phyloP scores from a whole-genome alignment of 2,329 filamentous ascomycete genomes.

The Aspergillus aculeatus region DNA sequence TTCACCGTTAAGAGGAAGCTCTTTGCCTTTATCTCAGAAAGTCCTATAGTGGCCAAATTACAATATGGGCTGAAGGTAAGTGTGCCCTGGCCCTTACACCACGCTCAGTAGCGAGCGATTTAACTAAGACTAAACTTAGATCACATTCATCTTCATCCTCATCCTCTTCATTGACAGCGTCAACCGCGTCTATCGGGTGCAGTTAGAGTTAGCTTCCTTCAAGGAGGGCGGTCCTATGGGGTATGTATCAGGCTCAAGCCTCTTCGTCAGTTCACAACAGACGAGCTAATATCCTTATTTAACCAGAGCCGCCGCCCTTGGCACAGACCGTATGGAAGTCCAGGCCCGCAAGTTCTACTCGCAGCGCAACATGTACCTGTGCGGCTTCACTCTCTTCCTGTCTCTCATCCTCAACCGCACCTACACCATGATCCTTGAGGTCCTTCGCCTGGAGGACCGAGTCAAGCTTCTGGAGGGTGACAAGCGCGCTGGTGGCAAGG shows the following conservation, averaged over 20 bases:
- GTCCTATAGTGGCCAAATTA: conserved; percentile 78
- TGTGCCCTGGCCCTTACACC: neutral
- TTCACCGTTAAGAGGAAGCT: conserved; percentile 82
- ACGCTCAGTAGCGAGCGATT: too few relatives aligned
- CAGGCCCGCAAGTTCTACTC: conserved; percentile 99
- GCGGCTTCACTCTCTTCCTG: conserved; percentile 97
- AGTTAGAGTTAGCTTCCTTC: conserved; percentile 77
- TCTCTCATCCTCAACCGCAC: conserved; percentile 97
- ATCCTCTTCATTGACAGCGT: conserved; percentile 98
- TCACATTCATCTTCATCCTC: conserved; percentile 97
- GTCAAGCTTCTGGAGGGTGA: conserved; percentile 77
- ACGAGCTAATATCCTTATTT: neutral
- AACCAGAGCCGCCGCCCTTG: conserved; percentile 68
- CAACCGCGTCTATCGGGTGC: conserved; percentile 92
- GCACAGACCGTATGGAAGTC: conserved; percentile 94
- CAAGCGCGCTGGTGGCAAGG: conserved; percentile 60
- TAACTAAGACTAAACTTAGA: conserved; percentile 48
- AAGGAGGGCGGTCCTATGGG: conserved; percentile 57
- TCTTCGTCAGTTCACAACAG: neutral
- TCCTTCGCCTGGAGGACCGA: conserved; percentile 88
- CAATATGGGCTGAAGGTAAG: conserved; percentile 91
- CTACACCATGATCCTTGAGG: conserved; percentile 94
- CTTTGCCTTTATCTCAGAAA: conserved; percentile 95
- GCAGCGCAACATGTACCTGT: conserved; percentile 99
- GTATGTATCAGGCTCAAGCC: conserved; percentile 41